Percentiles rank a stretch among this genome's conserved stretches.
Evolutionary conservation across 2,329 filamentous ascomycete genomes (phyloP).

Genomic region (Fusarium sp.): DNA sequence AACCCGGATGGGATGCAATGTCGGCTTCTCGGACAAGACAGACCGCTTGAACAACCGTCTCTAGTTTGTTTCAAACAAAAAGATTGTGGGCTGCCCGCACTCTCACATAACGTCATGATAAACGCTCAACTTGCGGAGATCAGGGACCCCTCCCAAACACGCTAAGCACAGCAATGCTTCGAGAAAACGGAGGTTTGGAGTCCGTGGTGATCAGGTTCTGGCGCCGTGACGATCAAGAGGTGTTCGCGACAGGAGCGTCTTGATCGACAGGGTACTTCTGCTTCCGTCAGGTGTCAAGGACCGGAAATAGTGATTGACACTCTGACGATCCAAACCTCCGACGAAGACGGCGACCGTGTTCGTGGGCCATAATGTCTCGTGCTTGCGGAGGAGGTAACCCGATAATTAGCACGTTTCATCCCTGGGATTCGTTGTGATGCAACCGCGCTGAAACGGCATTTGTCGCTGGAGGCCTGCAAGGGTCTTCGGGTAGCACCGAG

Average conservation of each 20-base stretch:
- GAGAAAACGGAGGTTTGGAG: not conserved
- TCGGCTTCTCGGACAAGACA: not conserved
- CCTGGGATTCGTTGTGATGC: conserved; percentile 39
- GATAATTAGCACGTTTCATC: conserved; percentile 46
- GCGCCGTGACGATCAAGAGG: not conserved
- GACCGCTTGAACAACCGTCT: conserved; percentile 4
- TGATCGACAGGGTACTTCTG: conserved; percentile 14
- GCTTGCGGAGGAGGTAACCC: conserved; percentile 42
- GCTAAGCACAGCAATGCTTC: not conserved
- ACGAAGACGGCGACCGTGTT: conserved; percentile 20
- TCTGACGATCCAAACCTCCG: conserved; percentile 18
- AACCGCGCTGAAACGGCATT: conserved; percentile 44
- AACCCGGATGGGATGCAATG: not conserved
- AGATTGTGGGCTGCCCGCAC: conserved; percentile 1
- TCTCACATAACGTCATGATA: conserved; percentile 11
- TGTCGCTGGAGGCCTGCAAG: conserved; percentile 26
- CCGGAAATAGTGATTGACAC: conserved; percentile 40
- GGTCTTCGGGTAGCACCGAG: conserved; percentile 21
- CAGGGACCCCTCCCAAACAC: not conserved
- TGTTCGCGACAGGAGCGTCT: conserved; percentile 6
- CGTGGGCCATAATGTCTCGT: conserved; percentile 14
- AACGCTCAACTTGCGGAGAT: conserved; percentile 7
- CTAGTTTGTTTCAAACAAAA: conserved; percentile 40
- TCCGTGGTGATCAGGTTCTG: not conserved
- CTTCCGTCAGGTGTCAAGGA: conserved; percentile 12